Percentiles rank a stretch among this genome's conserved stretches.
phyloP scores from a whole-genome alignment of 2,329 filamentous ascomycete genomes.

The Paracoccidioides brasiliensis region DNA sequence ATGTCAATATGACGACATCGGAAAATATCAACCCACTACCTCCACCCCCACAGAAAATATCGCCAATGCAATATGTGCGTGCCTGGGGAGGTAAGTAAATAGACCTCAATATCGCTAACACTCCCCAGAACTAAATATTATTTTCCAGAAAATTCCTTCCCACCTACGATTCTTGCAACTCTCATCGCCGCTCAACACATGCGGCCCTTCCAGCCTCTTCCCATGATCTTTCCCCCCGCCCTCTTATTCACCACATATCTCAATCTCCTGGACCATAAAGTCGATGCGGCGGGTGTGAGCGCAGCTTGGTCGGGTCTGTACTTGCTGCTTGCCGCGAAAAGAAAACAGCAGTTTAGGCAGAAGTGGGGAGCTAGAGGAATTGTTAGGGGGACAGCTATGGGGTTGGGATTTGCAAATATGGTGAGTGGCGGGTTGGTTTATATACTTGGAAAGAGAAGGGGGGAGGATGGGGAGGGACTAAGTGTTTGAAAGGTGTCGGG shows the following conservation, averaged over 20 bases:
- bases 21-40: conserved; percentile 11
- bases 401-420: conserved; percentile 34
- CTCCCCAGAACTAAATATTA: not conserved
- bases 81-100: conserved; percentile 31
- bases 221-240: conserved; percentile 54
- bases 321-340: conserved; percentile 46
- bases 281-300: conserved; percentile 50
- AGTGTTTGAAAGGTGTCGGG: not conserved
- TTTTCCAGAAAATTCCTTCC: conserved; percentile 46
- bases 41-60: conserved; percentile 12
- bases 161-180: conserved; percentile 51
- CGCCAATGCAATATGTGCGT: conserved; percentile 25
- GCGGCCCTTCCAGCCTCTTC: conserved; percentile 52
- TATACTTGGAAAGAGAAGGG: conserved; percentile 30
- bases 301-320: conserved; percentile 55
- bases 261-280: conserved; percentile 49
- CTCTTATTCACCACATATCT: conserved; percentile 54
- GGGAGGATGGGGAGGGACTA: conserved; percentile 29
- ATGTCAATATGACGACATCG: not conserved
- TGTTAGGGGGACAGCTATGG: conserved; percentile 34
- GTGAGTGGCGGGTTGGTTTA: conserved; percentile 35
- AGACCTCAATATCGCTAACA: no score
- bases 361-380: conserved; percentile 34
- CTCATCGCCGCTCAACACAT: conserved; percentile 53
- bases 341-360: conserved; percentile 36